A percentile compares a stretch with the other conserved stretches of the same genome.
Evolutionary conservation across 305 asterid species (phyloP).

Genomic region (Solanum chacoense): DNA sequence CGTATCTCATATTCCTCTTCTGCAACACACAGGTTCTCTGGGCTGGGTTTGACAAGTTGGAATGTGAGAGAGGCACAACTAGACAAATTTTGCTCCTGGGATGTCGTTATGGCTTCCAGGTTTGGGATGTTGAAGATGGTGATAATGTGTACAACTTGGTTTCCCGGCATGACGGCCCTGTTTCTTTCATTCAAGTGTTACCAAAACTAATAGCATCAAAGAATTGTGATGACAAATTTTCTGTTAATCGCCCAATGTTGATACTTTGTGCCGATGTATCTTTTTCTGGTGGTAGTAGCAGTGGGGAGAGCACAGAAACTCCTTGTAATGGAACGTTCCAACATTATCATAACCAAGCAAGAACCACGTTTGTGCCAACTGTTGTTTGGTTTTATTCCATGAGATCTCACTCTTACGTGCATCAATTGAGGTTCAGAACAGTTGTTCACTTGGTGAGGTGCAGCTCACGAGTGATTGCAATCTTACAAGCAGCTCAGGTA

Average conservation of each 20-base stretch:
- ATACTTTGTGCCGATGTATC: constrained; percentile 74
- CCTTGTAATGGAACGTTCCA: constrained; percentile 39
- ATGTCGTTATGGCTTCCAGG: constrained; percentile 72
- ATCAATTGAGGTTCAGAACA: constrained; percentile 74
- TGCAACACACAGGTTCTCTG: constrained; percentile 53
- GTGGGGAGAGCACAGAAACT: constrained; percentile 30
- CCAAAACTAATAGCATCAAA: constrained; percentile 40
- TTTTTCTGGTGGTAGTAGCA: constrained; percentile 46
- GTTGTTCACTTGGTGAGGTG: constrained; percentile 74
- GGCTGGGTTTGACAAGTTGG: constrained; percentile 84
- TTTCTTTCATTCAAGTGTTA: constrained; percentile 61
- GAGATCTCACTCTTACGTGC: constrained; percentile 71
- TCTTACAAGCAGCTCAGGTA: constrained; percentile 90
- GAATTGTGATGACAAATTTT: constrained; percentile 34
- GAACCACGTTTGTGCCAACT: constrained; percentile 46
- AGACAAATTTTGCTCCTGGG: constrained; percentile 60
- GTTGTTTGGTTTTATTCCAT: constrained; percentile 86
- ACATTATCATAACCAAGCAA: constrained; percentile 28
- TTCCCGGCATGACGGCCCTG: constrained; percentile 85
- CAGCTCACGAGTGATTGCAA: constrained; percentile 72
- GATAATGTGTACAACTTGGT: constrained; percentile 70
- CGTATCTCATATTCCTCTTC: background rate
- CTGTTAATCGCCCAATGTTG: constrained; percentile 68
- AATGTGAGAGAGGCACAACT: constrained; percentile 29
- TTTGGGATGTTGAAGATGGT: constrained; percentile 89